Base-by-base conservation (phyloP, 441 rosid genomes). In the Cnidoscolus chayamansa region DNA sequence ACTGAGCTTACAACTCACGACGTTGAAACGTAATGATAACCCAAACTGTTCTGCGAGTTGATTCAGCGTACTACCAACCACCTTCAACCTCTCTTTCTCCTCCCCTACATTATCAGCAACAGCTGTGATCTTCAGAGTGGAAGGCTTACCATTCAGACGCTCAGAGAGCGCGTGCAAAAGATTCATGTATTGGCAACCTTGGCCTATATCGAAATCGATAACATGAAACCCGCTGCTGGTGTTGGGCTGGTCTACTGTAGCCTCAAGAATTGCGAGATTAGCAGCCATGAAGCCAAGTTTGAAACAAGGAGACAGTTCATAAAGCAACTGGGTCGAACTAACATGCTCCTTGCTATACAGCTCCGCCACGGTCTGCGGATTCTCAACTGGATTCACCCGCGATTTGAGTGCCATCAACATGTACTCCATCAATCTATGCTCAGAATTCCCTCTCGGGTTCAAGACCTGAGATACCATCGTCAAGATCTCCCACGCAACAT, bases 221-320 rank as follows among this genome's bases (percentile, higher is more conserved):
- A 95, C 88, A 76, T 95, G 99, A 31, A 92, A 45, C 31, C 77
- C 83, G 45, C 35, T 76, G 68, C 72, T 72, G 25, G 67, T 53
- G 9, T 66, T 70, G 10, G 80, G 68, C 30, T 81, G 84, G 63
- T 85, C 92, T 54, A 76, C 65, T 12, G 87, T 76, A 4, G 89
- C 87, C 50, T 91, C 90, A 3, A 91, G 81, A 63, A 95, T 91
- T 60, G 93, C 93, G 56, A 82, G 86, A 81, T 92, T 89, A 4
- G 98, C 98, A 16, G 98, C 93, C 90, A 83, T 71, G 80, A 92
- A 90, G 25, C 97, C 96, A 11, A 88, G 92, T 70, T 85, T 86
- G 80, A 89, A 91, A 81, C 96, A 94, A 4, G 91, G 94, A 78
- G 92, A 91, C 0, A 85, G 40, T 59, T 92, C 92, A 78, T 84